Evolutionary conservation across 495 filamentous ascomycete species (phyloP).

Genomic region (Lindgomyces ingoldianus): DNA sequence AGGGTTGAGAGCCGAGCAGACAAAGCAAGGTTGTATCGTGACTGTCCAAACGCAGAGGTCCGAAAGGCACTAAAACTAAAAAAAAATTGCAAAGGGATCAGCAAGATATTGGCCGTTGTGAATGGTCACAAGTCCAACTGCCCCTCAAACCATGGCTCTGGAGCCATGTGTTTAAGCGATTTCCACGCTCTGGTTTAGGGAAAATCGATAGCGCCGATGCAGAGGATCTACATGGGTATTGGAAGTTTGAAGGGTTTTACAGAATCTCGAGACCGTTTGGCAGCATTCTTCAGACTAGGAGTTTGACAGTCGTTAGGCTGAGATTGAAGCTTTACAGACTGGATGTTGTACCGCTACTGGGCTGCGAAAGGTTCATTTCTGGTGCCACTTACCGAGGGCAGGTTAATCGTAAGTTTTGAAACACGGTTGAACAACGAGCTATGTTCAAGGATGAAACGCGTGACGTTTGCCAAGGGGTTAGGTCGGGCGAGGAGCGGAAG

Average conservation of each 20-base stretch:
- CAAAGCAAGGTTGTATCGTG: constrained; percentile 9
- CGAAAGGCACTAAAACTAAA: neutral
- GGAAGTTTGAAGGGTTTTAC: neutral
- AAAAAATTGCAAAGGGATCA: neutral
- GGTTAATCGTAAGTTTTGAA: too few relatives aligned
- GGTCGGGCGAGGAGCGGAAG: neutral
- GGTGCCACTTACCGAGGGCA: too few relatives aligned
- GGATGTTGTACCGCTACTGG: neutral
- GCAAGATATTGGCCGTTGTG: neutral
- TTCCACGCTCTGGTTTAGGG: neutral
- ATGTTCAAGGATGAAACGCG: neutral
- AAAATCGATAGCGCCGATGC: neutral
- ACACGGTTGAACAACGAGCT: too few relatives aligned
- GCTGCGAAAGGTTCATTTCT: neutral
- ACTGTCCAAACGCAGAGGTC: neutral
- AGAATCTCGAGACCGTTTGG: neutral
- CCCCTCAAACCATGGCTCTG: neutral
- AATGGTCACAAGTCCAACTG: neutral
- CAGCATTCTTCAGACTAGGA: neutral
- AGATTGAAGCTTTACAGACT: neutral
- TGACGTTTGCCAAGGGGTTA: neutral
- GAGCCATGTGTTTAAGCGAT: constrained; percentile 8
- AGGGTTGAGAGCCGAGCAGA: neutral
- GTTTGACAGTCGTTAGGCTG: too few relatives aligned
- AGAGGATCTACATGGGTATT: neutral